Percentiles rank a stretch among this genome's conserved stretches.
These are phyloP conservation scores for Paracoccidioides lutzii DNA, from an alignment of 2,329 filamentous ascomycete species.

Conservation along the genomic window DNA sequence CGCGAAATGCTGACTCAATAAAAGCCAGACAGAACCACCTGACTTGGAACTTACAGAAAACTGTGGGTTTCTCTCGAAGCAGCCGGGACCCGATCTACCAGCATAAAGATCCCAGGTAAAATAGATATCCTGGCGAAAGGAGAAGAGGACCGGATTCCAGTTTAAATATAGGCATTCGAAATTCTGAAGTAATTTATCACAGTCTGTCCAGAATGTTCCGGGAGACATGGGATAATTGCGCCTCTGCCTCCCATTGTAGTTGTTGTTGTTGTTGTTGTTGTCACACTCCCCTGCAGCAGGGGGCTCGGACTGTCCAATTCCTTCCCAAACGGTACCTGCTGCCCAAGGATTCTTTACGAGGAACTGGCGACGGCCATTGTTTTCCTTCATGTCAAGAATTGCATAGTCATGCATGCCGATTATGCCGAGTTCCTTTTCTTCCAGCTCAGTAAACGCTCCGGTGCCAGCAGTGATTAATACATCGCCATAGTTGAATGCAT, in stretches of 20 bases:
- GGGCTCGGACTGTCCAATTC: constrained; percentile 11
- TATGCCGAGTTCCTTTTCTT: constrained; percentile 69
- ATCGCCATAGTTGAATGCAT: constrained; percentile 62
- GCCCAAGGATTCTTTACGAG: constrained; percentile 96
- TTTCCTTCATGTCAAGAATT: constrained; percentile 62
- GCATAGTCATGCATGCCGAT: constrained; percentile 91
- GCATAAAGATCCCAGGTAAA: constrained; percentile 65
- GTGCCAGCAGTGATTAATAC: constrained; percentile 85
- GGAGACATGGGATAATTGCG: constrained; percentile 31
- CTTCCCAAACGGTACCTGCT: constrained; percentile 43
- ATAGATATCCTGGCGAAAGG: constrained; percentile 72
- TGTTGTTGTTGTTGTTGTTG: constrained; percentile 8
- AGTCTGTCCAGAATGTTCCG: constrained; percentile 87
- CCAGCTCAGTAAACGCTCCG: constrained; percentile 60
- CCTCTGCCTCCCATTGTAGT: background rate
- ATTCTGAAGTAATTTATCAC: constrained; percentile 76
- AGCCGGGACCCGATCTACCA: constrained; percentile 51
- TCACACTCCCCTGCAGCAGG: constrained; percentile 5
- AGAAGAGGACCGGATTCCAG: constrained; percentile 84
- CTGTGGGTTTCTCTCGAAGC: constrained; percentile 54
- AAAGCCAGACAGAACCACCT: constrained; percentile 61
- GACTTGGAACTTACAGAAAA: constrained; percentile 41
- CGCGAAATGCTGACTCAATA: constrained; percentile 76
- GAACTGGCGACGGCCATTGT: constrained; percentile 50
- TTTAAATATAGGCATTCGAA: constrained; percentile 96